Conservation (phyloP, 495 filamentous ascomycete species). For the Penicillium longicatenatum region DNA sequence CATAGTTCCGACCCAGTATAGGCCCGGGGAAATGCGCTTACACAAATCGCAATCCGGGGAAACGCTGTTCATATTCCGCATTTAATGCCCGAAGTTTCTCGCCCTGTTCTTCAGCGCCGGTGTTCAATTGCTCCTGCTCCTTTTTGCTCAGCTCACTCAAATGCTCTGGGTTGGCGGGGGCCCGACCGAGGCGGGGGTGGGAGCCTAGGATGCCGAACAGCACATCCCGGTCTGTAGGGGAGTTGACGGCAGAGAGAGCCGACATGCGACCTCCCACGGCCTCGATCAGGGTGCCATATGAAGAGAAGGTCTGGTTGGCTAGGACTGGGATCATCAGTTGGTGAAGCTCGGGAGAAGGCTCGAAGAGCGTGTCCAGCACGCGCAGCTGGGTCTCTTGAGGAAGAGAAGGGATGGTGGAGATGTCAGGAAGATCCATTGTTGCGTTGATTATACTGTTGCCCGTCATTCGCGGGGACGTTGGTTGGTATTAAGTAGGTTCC, state of each 20-base stretch:
- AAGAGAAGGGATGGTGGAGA: constrained; percentile 53
- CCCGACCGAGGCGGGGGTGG: constrained; percentile 82
- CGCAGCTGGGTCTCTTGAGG: constrained; percentile 57
- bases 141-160: constrained; percentile 69
- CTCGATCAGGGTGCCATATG: constrained; percentile 60
- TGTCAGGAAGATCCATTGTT: constrained; percentile 51
- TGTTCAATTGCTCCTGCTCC: constrained; percentile 78
- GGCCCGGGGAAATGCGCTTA: constrained; percentile 36
- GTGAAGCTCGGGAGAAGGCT: constrained; percentile 76
- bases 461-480: neutral
- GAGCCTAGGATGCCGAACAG: constrained; percentile 76
- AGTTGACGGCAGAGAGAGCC: constrained; percentile 50
- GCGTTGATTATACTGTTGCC: neutral
- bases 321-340: constrained; percentile 68
- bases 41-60: constrained; percentile 87
- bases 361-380: constrained; percentile 83
- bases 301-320: constrained; percentile 60
- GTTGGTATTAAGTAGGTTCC: constrained; percentile 12
- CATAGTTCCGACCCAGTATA: constrained; percentile 8
- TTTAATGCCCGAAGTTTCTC: constrained; percentile 59
- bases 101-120: constrained; percentile 55
- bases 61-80: constrained; percentile 75
- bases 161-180: constrained; percentile 58
- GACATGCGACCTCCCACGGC: constrained; percentile 57
- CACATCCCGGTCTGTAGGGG: constrained; percentile 52